phyloP scores from a whole-genome alignment of 2,329 filamentous ascomycete species.

The Ophiostoma sp. region DNA sequence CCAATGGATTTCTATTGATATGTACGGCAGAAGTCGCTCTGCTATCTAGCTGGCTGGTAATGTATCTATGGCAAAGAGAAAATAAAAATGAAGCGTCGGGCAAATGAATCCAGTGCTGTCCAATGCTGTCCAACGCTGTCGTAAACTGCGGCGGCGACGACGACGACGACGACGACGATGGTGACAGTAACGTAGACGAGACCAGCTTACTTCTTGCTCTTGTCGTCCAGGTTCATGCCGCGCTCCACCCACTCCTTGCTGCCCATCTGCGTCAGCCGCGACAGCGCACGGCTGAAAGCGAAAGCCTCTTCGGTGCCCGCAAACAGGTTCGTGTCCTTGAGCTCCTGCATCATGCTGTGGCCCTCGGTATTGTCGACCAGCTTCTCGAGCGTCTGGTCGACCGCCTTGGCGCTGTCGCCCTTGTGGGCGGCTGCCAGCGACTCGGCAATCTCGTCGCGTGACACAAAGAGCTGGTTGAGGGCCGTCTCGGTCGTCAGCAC shows the following conservation, averaged over 20 bases:
- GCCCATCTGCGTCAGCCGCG: conserved; percentile 84
- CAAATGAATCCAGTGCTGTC: not conserved
- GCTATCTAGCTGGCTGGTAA: conserved; percentile 46
- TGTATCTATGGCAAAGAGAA: not conserved
- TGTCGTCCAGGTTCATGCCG: conserved; percentile 54
- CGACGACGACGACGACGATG: not conserved
- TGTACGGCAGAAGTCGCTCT: conserved; percentile 45
- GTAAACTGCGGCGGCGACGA: not conserved
- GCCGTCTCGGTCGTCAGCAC: conserved; percentile 87
- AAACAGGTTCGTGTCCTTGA: conserved; percentile 84
- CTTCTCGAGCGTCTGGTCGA: conserved; percentile 67
- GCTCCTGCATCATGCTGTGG: conserved; percentile 66
- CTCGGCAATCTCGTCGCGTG: conserved; percentile 61
- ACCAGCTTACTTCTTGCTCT: conserved; percentile 38
- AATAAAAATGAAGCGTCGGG: not conserved
- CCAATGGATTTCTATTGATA: not conserved
- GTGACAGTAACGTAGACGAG: not conserved
- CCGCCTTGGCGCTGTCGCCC: conserved; percentile 36
- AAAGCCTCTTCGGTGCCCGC: conserved; percentile 94
- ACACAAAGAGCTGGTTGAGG: conserved; percentile 78
- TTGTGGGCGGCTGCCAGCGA: conserved; percentile 38
- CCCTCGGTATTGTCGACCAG: conserved; percentile 79
- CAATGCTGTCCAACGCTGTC: too few relatives aligned
- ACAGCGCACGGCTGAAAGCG: conserved; percentile 85
- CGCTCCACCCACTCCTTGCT: conserved; percentile 91